Conservation (phyloP, 345 rosid species). For the Boechera stricta region DNA sequence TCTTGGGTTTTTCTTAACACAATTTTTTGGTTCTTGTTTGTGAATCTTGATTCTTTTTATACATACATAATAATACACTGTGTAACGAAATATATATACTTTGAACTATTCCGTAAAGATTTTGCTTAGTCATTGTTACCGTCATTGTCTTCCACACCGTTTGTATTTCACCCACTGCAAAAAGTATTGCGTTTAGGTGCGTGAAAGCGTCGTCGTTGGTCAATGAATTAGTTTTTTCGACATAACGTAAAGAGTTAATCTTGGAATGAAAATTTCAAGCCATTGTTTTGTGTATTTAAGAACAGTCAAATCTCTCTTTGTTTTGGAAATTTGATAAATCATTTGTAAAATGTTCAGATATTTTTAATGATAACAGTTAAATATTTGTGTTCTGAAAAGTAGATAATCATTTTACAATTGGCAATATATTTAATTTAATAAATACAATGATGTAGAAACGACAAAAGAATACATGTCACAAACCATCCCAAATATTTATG, state of each 20-base stretch:
- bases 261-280: neutral
- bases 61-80: slow-evolving; percentile 10
- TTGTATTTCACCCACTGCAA: slow-evolving; percentile 34
- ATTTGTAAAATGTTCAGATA: neutral
- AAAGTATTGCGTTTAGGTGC: slow-evolving; percentile 34
- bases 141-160: slow-evolving; percentile 18
- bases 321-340: neutral
- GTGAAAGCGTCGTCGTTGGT: slow-evolving; percentile 20
- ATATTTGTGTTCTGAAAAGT: no score
- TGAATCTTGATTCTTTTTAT: slow-evolving; percentile 36
- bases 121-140: neutral
- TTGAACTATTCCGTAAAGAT: slow-evolving; percentile 15
- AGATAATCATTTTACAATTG: no score
- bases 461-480: no score
- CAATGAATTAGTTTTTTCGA: slow-evolving; percentile 9
- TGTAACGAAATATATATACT: slow-evolving; percentile 31
- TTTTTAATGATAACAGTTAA: no score
- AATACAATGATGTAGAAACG: no score
- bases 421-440: no score
- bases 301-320: neutral
- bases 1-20: slow-evolving; percentile 6
- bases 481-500: no score
- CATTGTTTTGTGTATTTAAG: neutral
- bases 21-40: slow-evolving; percentile 13
- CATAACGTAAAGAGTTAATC: slow-evolving; percentile 5